Conservation (phyloP, 2,329 filamentous ascomycete genomes). For the Chalaropsis ovoidea region DNA sequence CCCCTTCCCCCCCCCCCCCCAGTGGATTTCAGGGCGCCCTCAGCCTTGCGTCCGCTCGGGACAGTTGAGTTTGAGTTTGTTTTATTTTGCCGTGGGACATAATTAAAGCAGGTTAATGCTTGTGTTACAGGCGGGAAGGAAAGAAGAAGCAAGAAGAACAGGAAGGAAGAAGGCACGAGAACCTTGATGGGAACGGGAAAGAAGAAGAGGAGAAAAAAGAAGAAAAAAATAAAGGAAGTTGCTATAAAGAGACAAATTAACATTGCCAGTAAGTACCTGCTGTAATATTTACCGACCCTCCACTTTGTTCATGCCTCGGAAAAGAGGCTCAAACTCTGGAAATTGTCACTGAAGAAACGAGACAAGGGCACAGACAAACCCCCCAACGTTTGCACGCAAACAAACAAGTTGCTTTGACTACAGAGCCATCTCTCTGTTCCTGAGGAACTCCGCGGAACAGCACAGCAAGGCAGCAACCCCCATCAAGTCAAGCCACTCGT, state of each 20-base stretch:
- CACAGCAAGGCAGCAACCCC: not conserved
- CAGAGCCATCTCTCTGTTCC: no score
- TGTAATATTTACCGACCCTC: no score
- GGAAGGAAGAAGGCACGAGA: not conserved
- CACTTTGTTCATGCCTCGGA: not conserved
- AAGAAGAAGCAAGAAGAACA: not conserved
- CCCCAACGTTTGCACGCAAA: not conserved
- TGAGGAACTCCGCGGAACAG: not conserved
- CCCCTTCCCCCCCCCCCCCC: not conserved
- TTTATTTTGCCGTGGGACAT: not conserved
- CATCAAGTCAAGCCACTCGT: not conserved
- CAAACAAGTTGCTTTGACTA: no score
- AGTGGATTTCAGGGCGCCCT: conserved; percentile 8
- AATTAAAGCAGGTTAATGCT: not conserved
- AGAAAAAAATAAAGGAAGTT: not conserved
- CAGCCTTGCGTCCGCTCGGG: conserved; percentile 7
- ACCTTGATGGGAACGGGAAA: not conserved
- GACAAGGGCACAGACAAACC: not conserved
- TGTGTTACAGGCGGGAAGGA: not conserved
- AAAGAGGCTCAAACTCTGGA: not conserved
- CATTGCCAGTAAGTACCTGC: no score
- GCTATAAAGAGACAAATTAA: no score
- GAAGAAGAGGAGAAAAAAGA: not conserved
- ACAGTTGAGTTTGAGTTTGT: not conserved
- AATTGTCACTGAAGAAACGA: not conserved